phyloP scores from a whole-genome alignment of 2,329 filamentous ascomycete genomes.

The Cercospora brassicicola region DNA sequence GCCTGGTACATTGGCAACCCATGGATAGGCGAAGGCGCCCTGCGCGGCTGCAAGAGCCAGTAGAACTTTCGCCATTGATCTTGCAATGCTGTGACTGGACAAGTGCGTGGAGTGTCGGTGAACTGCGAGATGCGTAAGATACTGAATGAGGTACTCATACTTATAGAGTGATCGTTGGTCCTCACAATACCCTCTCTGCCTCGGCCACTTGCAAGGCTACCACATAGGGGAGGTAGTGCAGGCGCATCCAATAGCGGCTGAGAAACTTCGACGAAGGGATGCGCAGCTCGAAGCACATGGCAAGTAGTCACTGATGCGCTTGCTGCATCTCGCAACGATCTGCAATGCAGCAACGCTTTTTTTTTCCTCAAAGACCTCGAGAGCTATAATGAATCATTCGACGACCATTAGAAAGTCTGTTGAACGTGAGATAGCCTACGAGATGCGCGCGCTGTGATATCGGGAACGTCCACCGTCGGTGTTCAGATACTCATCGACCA shows the following conservation, averaged over 20 bases:
- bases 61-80: slow-evolving; percentile 16
- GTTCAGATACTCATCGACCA: not conserved
- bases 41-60: slow-evolving; percentile 17
- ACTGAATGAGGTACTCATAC: not conserved
- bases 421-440: not conserved
- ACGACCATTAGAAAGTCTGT: too few relatives aligned
- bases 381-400: too few relatives aligned
- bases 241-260: not conserved
- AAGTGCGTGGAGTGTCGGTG: not conserved
- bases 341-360: not conserved
- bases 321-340: slow-evolving; percentile 12
- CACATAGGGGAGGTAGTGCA: not conserved
- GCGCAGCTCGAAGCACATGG: not conserved
- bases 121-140: not conserved
- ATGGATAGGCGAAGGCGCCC: slow-evolving; percentile 40
- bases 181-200: not conserved
- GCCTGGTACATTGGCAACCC: slow-evolving; percentile 40
- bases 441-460: not conserved
- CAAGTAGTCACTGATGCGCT: not conserved
- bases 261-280: not conserved
- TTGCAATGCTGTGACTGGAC: not conserved
- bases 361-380: too few relatives aligned
- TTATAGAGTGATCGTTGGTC: not conserved
- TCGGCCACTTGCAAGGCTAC: slow-evolving; percentile 3
- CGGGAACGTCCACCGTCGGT: not conserved